These are phyloP conservation scores for Urtica urens DNA, from an alignment of 306 rosid genomes.

Conservation along the genomic window DNA sequence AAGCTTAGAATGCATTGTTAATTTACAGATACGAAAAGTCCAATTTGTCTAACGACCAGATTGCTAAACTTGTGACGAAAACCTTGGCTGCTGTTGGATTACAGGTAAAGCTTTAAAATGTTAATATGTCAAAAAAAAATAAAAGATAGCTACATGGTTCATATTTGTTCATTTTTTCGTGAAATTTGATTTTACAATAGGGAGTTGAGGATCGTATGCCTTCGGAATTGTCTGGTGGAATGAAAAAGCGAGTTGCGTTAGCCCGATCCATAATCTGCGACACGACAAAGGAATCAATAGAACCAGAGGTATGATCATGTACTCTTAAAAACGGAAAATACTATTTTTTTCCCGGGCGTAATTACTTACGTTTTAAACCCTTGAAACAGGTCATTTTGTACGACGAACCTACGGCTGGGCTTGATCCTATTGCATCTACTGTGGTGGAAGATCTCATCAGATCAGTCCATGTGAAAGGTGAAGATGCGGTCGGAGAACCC, in stretches of 20 bases:
- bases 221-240: constrained; percentile 97
- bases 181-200: constrained; percentile 17
- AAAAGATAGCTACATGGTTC: too few relatives aligned
- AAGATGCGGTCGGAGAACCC: constrained; percentile 51
- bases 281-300: constrained; percentile 52
- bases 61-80: constrained; percentile 66
- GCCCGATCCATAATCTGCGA: constrained; percentile 89
- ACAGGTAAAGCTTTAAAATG: constrained; percentile 37
- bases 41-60: constrained; percentile 60
- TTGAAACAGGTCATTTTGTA: constrained; percentile 68
- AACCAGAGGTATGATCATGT: constrained; percentile 86
- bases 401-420: constrained; percentile 98
- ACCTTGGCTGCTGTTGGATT: constrained; percentile 89
- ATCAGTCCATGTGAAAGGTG: constrained; percentile 78
- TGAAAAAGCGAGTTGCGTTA: constrained; percentile 97
- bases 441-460: constrained; percentile 98
- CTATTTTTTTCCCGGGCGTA: not conserved
- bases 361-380: constrained; percentile 12
- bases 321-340: constrained; percentile 1
- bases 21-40: constrained; percentile 76
- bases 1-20: too few relatives aligned
- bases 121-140: constrained; percentile 3
- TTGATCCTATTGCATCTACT: constrained; percentile 98
- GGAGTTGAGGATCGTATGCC: constrained; percentile 91
- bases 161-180: not conserved